Evolutionary conservation across 768 basidiomycete species (phyloP), one percentile per base, ranked within the genome.

Genomic region (Austroboletus festivus): DNA sequence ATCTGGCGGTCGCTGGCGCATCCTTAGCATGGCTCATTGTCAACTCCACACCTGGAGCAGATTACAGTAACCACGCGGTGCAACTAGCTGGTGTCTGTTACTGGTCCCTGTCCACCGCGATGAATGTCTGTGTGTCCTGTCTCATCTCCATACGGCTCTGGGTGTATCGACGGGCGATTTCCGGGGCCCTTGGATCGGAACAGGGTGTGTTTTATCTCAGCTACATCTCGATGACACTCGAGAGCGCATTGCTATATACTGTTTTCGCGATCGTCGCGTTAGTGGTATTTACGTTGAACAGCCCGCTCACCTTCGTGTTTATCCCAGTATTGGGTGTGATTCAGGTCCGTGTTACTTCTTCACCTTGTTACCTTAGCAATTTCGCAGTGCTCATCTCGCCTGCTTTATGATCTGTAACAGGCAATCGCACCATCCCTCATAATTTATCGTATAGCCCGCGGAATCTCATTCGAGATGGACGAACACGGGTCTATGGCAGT

Each of bases 171-270:
- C 57, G 35, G 1, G 39, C 52, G 0, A 38, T 60, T 40, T 38
- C 48, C 1, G 23, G 13, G 1, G 48, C 55, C 0, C 7, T 56
- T 34, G 58, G 55, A 2, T 34, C 44, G 0, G 42, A 31, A 1
- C 57, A 54, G 5, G 60, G 52, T 2, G n/a, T 38, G 20, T 60
- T 61, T 19, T 60, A 63, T 24, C 39, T 61, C 24, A 22, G 48
- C 3, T 61, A 57, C 20, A 57, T 63, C 52, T 45, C 58, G 2
- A 60, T 61, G 61, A 57, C 58, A n/a, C 54, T 61, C 40, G 60
- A 61, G 44, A 61, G 60, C 44, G 60, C 60, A 0, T 0, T 44
- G 42, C 26, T 61, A 24, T 63, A 61, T 20, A 53, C 60, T 0
- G 20, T 22, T n/a, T 54, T 52, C 7, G 52, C 18, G n/a, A 26